Evolutionary conservation across 176 grass and related monocot genomes (phyloP).

Genomic region (Olyra latifolia): DNA sequence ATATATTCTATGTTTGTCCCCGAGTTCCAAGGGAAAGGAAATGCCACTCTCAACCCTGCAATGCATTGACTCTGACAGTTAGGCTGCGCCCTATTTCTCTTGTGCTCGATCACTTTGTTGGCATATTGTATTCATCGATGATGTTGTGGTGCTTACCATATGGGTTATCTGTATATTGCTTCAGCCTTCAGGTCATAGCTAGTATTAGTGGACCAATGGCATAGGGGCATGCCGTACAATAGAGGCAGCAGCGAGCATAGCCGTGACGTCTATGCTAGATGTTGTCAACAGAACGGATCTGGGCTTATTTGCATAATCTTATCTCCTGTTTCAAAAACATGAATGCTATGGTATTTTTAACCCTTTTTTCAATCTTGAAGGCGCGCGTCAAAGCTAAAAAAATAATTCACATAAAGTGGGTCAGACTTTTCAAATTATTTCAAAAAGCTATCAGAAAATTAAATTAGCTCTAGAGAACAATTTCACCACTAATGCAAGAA

Average conservation of each 20-base stretch:
- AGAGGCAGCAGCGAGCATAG: neutral
- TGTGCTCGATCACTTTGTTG: neutral
- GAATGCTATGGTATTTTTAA: too few relatives aligned
- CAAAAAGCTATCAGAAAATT: too few relatives aligned
- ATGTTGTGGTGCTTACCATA: neutral
- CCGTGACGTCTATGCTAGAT: neutral
- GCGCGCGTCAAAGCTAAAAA: too few relatives aligned
- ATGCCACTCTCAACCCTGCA: neutral
- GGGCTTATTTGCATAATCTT: too few relatives aligned
- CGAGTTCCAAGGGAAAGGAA: neutral
- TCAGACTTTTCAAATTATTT: too few relatives aligned
- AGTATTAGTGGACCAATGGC: neutral
- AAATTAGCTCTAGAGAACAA: neutral
- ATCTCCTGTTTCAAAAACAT: too few relatives aligned
- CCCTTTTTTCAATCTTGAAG: too few relatives aligned
- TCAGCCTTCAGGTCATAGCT: too few relatives aligned
- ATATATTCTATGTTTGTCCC: neutral
- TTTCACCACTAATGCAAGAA: neutral
- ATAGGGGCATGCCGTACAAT: neutral
- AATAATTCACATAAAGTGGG: too few relatives aligned
- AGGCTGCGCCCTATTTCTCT: neutral
- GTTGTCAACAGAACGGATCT: neutral
- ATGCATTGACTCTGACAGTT: neutral
- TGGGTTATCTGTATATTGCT: neutral
- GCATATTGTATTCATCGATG: neutral